Evolutionary conservation across 139 green algal genomes (phyloP).

Genomic region (Limnomonas spitsbergensis): DNA sequence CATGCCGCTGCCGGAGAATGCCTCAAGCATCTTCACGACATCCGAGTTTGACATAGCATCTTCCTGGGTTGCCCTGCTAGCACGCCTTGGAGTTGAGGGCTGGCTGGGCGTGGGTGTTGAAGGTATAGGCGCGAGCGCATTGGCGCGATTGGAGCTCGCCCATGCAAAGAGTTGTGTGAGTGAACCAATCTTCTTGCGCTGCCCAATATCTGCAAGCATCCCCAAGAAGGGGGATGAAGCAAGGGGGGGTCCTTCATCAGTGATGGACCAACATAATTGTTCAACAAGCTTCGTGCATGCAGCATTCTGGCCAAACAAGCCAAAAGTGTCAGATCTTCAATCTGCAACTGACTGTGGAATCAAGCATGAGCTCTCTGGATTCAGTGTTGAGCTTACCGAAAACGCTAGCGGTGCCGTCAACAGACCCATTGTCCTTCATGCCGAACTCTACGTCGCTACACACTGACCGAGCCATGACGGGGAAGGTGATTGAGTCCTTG

Average conservation of each 20-base stretch:
- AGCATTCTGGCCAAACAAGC: too few relatives aligned
- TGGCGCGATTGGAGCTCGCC: neutral
- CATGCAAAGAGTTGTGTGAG: slow-evolving; percentile 4
- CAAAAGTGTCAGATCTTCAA: too few relatives aligned
- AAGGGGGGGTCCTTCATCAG: neutral
- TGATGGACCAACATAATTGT: neutral
- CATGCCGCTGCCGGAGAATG: neutral
- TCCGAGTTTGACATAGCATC: neutral
- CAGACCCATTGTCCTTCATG: slow-evolving; percentile 1
- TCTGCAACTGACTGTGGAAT: too few relatives aligned
- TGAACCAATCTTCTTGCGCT: slow-evolving; percentile 2
- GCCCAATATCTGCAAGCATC: neutral
- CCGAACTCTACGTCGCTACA: slow-evolving; percentile 13
- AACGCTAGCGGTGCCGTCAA: slow-evolving; percentile 1
- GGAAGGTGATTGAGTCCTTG: neutral
- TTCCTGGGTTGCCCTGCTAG: neutral
- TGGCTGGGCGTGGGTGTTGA: neutral
- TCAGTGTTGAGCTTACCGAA: neutral
- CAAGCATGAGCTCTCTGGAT: too few relatives aligned
- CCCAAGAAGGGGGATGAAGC: neutral
- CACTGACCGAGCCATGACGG: neutral
- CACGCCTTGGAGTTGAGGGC: neutral
- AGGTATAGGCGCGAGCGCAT: neutral
- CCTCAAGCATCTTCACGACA: neutral
- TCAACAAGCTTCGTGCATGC: neutral